These are phyloP conservation scores for Athelia psychrophila DNA, from an alignment of 1,284 basidiomycete species.

Conservation along the genomic window DNA sequence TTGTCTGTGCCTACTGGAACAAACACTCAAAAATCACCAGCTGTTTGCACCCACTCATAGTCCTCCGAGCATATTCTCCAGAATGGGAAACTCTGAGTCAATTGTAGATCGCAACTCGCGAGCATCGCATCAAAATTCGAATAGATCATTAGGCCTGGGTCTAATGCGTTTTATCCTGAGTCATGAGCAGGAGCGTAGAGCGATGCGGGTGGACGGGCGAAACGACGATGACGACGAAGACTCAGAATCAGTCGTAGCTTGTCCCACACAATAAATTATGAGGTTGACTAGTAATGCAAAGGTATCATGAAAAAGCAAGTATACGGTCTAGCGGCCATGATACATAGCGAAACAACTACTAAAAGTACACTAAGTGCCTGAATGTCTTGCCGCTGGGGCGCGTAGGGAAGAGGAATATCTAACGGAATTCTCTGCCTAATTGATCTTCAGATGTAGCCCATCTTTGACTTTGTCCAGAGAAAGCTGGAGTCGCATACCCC, in stretches of 20 bases:
- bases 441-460: too few relatives aligned
- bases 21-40: slow-evolving; percentile 37
- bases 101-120: slow-evolving; percentile 55
- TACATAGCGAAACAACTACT: too few relatives aligned
- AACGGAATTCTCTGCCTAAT: too few relatives aligned
- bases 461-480: too few relatives aligned
- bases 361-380: too few relatives aligned
- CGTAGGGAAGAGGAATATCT: too few relatives aligned
- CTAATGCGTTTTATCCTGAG: background rate
- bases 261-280: too few relatives aligned
- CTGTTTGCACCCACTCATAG: slow-evolving; percentile 66
- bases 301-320: too few relatives aligned
- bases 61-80: slow-evolving; percentile 45
- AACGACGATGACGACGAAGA: background rate
- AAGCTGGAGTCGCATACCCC: too few relatives aligned
- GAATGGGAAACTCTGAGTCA: slow-evolving; percentile 42
- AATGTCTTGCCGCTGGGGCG: too few relatives aligned
- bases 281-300: too few relatives aligned
- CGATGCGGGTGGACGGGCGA: background rate
- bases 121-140: slow-evolving; percentile 19
- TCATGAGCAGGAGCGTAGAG: background rate
- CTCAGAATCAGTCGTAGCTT: background rate
- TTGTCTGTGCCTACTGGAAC: slow-evolving; percentile 1
- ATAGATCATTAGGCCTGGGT: background rate
- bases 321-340: too few relatives aligned